Evolutionary conservation across 2,329 filamentous ascomycete species (phyloP), one percentile per base, ranked within the genome.

Genomic region (Aureobasidium sp.): DNA sequence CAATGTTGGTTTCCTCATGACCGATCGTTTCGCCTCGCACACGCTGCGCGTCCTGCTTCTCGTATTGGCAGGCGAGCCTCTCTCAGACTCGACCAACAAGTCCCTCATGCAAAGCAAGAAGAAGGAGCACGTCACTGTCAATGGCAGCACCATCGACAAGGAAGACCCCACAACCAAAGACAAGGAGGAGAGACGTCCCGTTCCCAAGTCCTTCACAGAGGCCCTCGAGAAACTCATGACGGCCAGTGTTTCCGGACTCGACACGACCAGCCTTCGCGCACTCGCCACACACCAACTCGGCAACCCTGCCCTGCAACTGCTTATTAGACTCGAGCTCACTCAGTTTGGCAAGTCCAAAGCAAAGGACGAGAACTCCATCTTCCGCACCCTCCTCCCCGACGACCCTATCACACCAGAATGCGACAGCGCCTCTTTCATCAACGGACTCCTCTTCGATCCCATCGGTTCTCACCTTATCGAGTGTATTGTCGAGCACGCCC

Each of bases 381-480:
- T 96, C 11, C 86, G 85, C 62, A 85, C 85, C 64, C 82, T 99
- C 0, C 79, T 97, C 1, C 91, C 92, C 0, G 92, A 89, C 55
- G 90, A 88, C 55, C 86, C 89, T 0, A 82, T 95, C 25, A 81
- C 82, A 34, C 88, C 93, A 64, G 84, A 85, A 16, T 84, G 84
- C 1, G 89, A 90, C 36, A 88, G 86, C 53, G 88, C 89, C 4
- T 82, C 84, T 14, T 96, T 97, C 71, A 82, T 97, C 71, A 91
- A 89, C 68, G 86, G 89, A 61, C 83, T 97, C 71, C 80, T 97
- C 30, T 97, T 97, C 74, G 91, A 97, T 70, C 82, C 88, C 1
- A 87, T 97, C 57, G 94, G 94, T 16, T 97, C 93, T 4, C 87
- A 93, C 48, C 80, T 99, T 2, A 81, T 97, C 27, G 94, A 99